phyloP scores from a whole-genome alignment of 1,284 basidiomycete genomes.

The Microbotryum violaceum region DNA sequence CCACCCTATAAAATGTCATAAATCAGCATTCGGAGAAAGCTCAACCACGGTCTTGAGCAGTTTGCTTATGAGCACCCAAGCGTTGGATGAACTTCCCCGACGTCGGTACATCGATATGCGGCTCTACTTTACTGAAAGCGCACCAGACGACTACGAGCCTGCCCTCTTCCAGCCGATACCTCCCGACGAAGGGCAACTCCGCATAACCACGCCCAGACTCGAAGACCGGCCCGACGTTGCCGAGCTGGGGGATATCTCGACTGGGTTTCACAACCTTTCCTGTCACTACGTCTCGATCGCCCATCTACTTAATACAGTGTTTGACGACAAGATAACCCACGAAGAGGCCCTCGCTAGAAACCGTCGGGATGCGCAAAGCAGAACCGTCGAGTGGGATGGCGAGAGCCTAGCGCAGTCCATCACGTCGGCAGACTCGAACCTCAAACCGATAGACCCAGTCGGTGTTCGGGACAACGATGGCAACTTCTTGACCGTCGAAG shows the following conservation, averaged over 20 bases:
- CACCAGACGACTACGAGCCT: constrained; percentile 48
- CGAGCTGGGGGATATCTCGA: constrained; percentile 15
- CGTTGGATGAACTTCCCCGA: constrained; percentile 70
- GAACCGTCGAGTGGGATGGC: constrained; percentile 30
- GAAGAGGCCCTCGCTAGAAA: constrained; percentile 15
- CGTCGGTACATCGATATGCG: constrained; percentile 71
- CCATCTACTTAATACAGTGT: constrained; percentile 27
- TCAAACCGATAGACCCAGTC: constrained; percentile 10
- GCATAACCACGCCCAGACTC: constrained; percentile 9
- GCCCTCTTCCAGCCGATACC: constrained; percentile 11
- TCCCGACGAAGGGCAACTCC: constrained; percentile 3
- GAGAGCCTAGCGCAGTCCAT: constrained; percentile 15
- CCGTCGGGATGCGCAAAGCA: constrained; percentile 14
- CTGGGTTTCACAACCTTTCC: constrained; percentile 20
- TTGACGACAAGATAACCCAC: constrained; percentile 20
- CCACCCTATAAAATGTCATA: not conserved
- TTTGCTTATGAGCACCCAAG: constrained; percentile 61
- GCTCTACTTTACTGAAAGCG: constrained; percentile 63
- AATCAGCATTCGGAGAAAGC: not conserved
- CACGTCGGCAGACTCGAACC: constrained; percentile 10
- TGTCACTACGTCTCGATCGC: constrained; percentile 27
- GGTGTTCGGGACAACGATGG: constrained; percentile 12
- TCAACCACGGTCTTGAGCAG: constrained; percentile 59
- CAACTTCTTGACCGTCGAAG: not conserved
- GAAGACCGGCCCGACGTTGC: constrained; percentile 17